Evolutionary conservation across 163 green algal species (phyloP).

Genomic region (Coccomyxa subellipsoidea): DNA sequence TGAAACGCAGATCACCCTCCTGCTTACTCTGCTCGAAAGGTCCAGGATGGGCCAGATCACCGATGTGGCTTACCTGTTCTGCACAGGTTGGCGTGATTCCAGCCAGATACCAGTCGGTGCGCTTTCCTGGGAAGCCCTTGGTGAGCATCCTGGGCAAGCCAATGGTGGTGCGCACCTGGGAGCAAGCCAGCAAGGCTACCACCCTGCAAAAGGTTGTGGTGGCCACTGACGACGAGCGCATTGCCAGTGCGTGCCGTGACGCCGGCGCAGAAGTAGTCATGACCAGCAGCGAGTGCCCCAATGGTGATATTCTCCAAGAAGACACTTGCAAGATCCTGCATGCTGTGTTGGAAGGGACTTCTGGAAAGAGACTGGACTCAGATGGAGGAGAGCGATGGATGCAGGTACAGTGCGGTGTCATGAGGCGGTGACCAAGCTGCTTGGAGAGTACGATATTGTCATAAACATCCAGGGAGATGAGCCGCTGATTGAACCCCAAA

Average conservation of each 20-base stretch:
- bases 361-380: no score
- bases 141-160: slow-evolving; percentile 46
- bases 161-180: slow-evolving; percentile 57
- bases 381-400: no score
- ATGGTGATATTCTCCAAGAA: slow-evolving; percentile 41
- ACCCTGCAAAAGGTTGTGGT: slow-evolving; percentile 46
- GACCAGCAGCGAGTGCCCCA: slow-evolving; percentile 54
- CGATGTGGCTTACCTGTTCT: no score
- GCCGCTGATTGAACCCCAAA: slow-evolving; percentile 69
- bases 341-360: no score
- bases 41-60: no score
- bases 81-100: slow-evolving; percentile 55
- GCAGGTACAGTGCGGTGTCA: slow-evolving; percentile 63
- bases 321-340: no score
- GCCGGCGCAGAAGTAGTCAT: slow-evolving; percentile 60
- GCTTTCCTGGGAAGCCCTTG: slow-evolving; percentile 59
- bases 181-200: slow-evolving; percentile 37
- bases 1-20: background rate
- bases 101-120: slow-evolving; percentile 43
- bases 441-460: slow-evolving; percentile 61
- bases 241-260: slow-evolving; percentile 37
- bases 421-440: slow-evolving; percentile 46
- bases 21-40: no score
- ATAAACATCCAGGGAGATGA: slow-evolving; percentile 80
- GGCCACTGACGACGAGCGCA: slow-evolving; percentile 55